Evolutionary conservation across 208 protist species (phyloP), one percentile per base, ranked within the genome.

Genomic region (Endotrypanum monterogeii): DNA sequence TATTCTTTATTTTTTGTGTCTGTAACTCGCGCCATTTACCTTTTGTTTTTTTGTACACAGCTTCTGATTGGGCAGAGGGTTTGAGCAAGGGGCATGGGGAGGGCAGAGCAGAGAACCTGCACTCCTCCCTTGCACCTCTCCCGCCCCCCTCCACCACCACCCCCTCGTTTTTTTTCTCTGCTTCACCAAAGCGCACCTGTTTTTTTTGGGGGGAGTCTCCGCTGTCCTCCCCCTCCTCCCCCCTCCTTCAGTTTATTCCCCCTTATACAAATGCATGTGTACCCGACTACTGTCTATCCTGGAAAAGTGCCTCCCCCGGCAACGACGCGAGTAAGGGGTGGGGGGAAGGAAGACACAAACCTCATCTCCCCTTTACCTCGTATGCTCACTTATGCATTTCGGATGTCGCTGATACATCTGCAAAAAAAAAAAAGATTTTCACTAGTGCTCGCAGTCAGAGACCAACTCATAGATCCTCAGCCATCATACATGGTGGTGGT

Each of bases 201-300:
- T 48, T 48, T 48, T 48, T 48, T 48, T 48, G 44, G 44, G 41
- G 41, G 41, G 41, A 46, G 41, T n/a, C 52, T 7, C n/a, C 18
- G 1, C 16, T 23, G 20, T 23, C 52, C 52, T 20, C 16, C 23
- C 16, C 11, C 20, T 44, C 20, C 12, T 25, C 20, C 16, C 44
- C 7, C n/a, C 1, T 46, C 44, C 23, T 23, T 44, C 23, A n/a
- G 6, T 25, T 25, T 39, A 7, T 39, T 48, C 60, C 23, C 32
- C 8, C 28, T 62, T 41, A n/a, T 37, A 14, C 32, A 41, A 28
- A 6, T 20, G 9, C 14, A n/a, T 48, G 39, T 65, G 60, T 65
- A 65, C 60, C 12, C 35, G 60, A 65, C 35, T 44, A 30, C n/a
- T 39, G 60, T 44, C 60, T 39, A 65, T 48, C 37, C 44, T 25